phyloP scores from a whole-genome alignment of 176 grass and related monocot genomes.

The Triticum aestivum region DNA sequence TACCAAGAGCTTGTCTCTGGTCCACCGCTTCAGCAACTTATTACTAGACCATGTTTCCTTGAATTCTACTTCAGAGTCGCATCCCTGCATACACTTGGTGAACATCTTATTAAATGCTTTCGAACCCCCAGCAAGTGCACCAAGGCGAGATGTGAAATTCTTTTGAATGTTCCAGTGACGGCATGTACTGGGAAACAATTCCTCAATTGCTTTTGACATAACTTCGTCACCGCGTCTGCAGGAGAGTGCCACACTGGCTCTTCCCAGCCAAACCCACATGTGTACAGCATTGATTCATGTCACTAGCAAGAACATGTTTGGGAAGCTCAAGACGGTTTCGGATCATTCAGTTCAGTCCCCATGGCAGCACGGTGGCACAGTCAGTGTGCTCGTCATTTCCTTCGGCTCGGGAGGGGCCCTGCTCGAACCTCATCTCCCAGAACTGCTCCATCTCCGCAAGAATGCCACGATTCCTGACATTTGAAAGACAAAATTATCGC shows the following conservation, averaged over 20 bases:
- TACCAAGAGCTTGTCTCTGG: constrained; percentile 40
- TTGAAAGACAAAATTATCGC: background rate
- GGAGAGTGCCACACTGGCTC: too few species aligned
- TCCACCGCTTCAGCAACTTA: constrained; percentile 54
- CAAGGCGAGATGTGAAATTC: constrained; percentile 60
- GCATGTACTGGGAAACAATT: constrained; percentile 56
- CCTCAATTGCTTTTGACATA: constrained; percentile 62
- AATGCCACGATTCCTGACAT: background rate
- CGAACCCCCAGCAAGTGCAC: constrained; percentile 38
- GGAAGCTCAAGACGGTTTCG: too few species aligned
- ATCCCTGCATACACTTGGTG: constrained; percentile 64
- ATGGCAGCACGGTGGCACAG: background rate
- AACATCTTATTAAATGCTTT: constrained; percentile 68
- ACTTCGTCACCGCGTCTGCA: constrained; percentile 22
- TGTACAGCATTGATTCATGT: too few species aligned
- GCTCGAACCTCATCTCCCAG: background rate
- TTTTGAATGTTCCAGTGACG: constrained; percentile 70
- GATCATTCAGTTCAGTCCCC: background rate
- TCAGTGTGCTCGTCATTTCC: background rate
- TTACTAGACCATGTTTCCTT: constrained; percentile 65
- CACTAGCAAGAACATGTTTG: too few species aligned
- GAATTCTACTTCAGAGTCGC: constrained; percentile 61
- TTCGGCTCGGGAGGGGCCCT: background rate
- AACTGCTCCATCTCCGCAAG: background rate
- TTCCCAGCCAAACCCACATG: too few species aligned